These are phyloP conservation scores for Suillus plorans DNA, from an alignment of 768 basidiomycete genomes.

Conservation along the genomic window DNA sequence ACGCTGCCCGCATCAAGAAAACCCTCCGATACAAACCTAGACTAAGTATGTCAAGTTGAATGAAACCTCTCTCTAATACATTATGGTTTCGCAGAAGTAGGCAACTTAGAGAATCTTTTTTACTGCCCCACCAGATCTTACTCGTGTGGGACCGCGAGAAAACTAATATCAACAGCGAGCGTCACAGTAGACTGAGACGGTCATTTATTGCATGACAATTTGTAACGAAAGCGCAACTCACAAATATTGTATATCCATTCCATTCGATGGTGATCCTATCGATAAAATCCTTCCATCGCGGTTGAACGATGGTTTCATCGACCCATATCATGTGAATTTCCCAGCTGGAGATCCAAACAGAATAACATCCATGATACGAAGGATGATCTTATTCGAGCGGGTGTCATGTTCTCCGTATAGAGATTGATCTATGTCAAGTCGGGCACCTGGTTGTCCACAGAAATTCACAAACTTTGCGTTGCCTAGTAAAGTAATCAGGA, in stretches of 20 bases:
- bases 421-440: conserved; percentile 28
- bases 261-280: conserved; percentile 43
- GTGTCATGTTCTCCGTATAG: conserved; percentile 14
- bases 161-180: conserved; percentile 50
- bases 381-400: conserved; percentile 1
- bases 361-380: conserved; percentile 22
- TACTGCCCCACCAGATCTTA: too few species aligned
- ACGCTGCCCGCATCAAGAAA: too few species aligned
- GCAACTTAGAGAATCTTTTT: too few species aligned
- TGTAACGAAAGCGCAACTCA: conserved; percentile 22
- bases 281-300: conserved; percentile 42
- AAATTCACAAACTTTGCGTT: conserved; percentile 34
- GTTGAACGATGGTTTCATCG: conserved; percentile 39
- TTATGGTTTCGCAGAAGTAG: too few species aligned
- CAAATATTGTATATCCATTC: conserved; percentile 48
- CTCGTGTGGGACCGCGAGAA: conserved; percentile 44
- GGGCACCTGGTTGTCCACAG: conserved; percentile 36
- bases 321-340: conserved; percentile 44
- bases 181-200: conserved; percentile 45
- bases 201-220: background rate
- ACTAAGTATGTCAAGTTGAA: too few species aligned
- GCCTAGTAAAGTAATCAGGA: conserved; percentile 14
- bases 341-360: conserved; percentile 46
- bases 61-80: too few species aligned
- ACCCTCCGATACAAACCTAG: too few species aligned